These are phyloP conservation scores for Chamaecyparis obtusa DNA, from an alignment of 75 land plant genomes.

Conservation along the genomic window DNA sequence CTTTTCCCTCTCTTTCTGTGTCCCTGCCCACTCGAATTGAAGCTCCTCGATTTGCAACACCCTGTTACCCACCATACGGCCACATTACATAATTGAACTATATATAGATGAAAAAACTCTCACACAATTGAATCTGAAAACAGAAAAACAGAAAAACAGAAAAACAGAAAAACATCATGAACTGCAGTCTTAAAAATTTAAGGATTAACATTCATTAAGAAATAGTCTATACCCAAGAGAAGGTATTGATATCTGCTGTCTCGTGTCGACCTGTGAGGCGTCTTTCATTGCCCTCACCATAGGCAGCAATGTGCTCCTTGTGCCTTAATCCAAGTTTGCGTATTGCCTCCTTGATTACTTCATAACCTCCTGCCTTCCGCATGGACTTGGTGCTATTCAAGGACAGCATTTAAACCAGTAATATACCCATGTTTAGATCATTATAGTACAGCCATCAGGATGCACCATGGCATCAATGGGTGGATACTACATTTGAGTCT, in stretches of 20 bases:
- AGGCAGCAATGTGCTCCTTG: constrained; percentile 80
- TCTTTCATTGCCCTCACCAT: constrained; percentile 88
- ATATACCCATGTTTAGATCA: neutral
- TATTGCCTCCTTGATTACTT: constrained; percentile 71
- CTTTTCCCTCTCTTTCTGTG: constrained; percentile 80
- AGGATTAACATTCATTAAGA: neutral
- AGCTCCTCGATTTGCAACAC: constrained; percentile 93
- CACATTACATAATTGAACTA: neutral
- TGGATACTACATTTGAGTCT: too few relatives aligned
- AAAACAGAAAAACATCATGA: too few relatives aligned
- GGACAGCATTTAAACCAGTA: neutral
- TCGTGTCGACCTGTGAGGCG: constrained; percentile 72
- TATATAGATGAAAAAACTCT: neutral
- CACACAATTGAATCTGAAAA: too few relatives aligned
- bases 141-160: too few relatives aligned
- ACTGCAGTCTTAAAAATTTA: neutral
- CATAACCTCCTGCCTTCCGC: constrained; percentile 63
- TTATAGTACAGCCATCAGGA: neutral
- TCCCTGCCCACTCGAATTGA: constrained; percentile 90
- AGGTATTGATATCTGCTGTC: constrained; percentile 65
- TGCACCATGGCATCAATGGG: too few relatives aligned
- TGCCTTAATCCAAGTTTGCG: constrained; percentile 61
- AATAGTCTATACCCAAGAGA: constrained; percentile 54
- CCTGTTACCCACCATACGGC: constrained; percentile 27
- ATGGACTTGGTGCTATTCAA: constrained; percentile 68